Evolutionary conservation across 225 moss, liverwort and hornwort genomes (phyloP), one percentile per base, ranked within the genome.

Genomic region (Sphagnum tenellum): DNA sequence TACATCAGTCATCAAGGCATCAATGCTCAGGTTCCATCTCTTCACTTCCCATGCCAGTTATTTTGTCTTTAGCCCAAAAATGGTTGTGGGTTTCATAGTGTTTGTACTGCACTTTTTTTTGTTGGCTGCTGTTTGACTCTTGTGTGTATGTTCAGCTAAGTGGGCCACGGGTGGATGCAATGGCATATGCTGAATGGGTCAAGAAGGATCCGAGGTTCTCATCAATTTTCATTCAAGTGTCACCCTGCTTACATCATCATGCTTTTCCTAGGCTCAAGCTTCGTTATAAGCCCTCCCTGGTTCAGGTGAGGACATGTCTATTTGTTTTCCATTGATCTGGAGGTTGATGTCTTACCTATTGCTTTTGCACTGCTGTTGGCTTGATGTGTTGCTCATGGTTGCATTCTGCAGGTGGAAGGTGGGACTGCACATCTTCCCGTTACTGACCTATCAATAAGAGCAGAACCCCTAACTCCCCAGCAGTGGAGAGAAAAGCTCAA

Each of bases 1-100:
- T 98, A 98, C 55, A 89, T 98, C 63, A 98, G 83, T 63, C 80
- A 88, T 66, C 98, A 98, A 84, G 98, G 93, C 75, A 90, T 98
- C 65, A 98, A 90, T 78, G 98, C 98, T 51, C 98, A 98, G 89
- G 96, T 92, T 52, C 47, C 29, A 29, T 29, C 29, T 52, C 7
- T 52, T 52, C 52, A 52, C 9, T 52, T 52, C 7, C 52, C 9
- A 9, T 52, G 52, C 52, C 52, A 6, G 7, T 52, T 52, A 59
- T 50, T 11, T 10, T 10, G 46, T 45, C 45, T 46, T 64, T 44
- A 52, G 52, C 52, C 6, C 52, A 52, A 9, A 52, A 52, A 52
- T 5, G 52, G 7, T 52, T 0, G 52, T 9, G 6, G 52, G 7
- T 52, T 52, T 52, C 52, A 52, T 29, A 29, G 52, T 5, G 46